Base-by-base conservation (phyloP, 257 asterid genomes). In the Fraxinus pennsylvanica region DNA sequence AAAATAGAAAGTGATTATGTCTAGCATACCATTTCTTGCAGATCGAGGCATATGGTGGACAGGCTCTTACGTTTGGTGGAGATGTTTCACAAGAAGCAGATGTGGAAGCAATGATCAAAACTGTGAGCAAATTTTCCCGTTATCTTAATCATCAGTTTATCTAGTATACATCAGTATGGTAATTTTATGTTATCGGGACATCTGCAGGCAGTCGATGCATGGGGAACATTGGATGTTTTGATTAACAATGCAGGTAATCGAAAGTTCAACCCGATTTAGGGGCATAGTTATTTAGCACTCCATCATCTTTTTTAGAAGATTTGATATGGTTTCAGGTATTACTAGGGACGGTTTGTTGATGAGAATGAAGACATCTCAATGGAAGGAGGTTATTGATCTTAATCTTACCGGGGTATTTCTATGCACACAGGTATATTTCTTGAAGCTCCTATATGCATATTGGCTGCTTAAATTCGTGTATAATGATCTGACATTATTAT, bases 61-160 rank as follows among this genome's bases (percentile, higher is more conserved):
- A 91, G 87, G 97, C 97, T 77, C 83, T 95, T 78, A 81, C 91
- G 63, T 95, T 90, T 78, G 96, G 98, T 68, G 98, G 98, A 84
- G 97, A 95, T 85, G 99, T 95, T 80, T 91, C 97, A 19, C 92
- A 95, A 86, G 99, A 92, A 91, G 91, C 89, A 74, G 99, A 89
- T 78, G 99, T 91, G 71, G 90, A 88, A 61, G 82, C 97, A 41
- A 93, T 95, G 99, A 90, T 93, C 36, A 95, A 93, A 88, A 87
- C 99, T 68, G 99, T 91, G 85, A 85, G 88, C 78, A 39, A 78
- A 67, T 71, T 69, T 47, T 72, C 57, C 2, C 43, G 41, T 80
- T 77, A 36, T 36, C 76, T 69, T 25, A 27, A 4, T 66, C 76
- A 57, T 54, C 43, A 76, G 76, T n/a, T 72, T 66, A 72, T 76